A percentile compares a stretch with the other conserved stretches of the same genome.
phyloP scores from a whole-genome alignment of 176 grass and related monocot species.

The Otatea glauca region DNA sequence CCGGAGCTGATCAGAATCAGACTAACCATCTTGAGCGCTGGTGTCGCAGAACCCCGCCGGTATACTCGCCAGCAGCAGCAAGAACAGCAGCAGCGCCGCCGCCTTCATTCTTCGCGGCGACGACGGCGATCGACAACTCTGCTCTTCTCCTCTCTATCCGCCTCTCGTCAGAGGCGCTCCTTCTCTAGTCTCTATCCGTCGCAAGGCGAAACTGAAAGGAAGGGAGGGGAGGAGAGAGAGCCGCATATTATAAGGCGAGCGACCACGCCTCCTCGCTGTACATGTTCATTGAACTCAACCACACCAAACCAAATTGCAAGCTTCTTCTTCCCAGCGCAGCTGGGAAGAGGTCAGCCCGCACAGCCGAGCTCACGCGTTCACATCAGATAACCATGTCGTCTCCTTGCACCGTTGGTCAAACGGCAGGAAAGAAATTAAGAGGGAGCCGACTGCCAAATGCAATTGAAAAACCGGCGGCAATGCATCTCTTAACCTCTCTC shows the following conservation, averaged over 20 bases:
- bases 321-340: not conserved
- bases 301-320: not conserved
- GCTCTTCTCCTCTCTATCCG: not conserved
- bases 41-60: slow-evolving; percentile 40
- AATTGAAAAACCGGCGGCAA: not conserved
- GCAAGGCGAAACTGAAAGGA: not conserved
- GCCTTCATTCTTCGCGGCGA: not conserved
- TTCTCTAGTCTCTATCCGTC: not conserved
- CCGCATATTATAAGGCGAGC: not conserved
- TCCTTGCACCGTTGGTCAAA: slow-evolving; percentile 24
- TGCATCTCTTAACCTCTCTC: not conserved
- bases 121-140: not conserved
- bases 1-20: not conserved
- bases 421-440: not conserved
- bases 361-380: slow-evolving; percentile 11
- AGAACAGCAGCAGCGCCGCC: not conserved
- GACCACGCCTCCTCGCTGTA: slow-evolving; percentile 6
- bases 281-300: not conserved
- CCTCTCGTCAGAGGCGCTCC: not conserved
- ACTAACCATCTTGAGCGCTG: slow-evolving; percentile 51
- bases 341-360: slow-evolving; percentile 48
- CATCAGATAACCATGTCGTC: not conserved
- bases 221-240: not conserved
- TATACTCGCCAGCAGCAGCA: slow-evolving; percentile 13
- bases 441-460: not conserved